These are phyloP conservation scores for Kwoniella europaea DNA, from an alignment of 768 basidiomycete species.

Conservation along the genomic window DNA sequence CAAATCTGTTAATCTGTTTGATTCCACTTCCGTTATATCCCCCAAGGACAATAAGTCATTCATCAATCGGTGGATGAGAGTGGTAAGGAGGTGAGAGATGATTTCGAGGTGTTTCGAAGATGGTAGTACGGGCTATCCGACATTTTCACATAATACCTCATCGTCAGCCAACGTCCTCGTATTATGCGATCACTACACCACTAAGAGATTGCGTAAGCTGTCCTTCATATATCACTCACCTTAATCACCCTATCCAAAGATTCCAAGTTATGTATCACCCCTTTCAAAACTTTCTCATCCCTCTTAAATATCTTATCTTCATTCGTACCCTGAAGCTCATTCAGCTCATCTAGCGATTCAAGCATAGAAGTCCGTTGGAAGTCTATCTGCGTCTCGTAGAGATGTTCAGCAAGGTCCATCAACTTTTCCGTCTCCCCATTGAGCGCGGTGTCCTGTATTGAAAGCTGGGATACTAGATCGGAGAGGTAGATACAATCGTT, in stretches of 20 bases:
- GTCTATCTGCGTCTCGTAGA: slow-evolving; percentile 75
- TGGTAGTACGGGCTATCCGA: slow-evolving; percentile 68
- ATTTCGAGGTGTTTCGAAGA: slow-evolving; percentile 74
- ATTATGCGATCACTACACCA: too few species aligned
- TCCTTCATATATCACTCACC: too few species aligned
- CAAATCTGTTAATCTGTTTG: slow-evolving; percentile 78
- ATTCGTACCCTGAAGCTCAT: slow-evolving; percentile 13
- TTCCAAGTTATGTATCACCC: slow-evolving; percentile 70
- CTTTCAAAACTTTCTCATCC: slow-evolving; percentile 72
- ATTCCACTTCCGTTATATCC: slow-evolving; percentile 88
- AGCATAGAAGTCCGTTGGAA: slow-evolving; percentile 54
- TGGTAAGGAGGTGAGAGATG: slow-evolving; percentile 73
- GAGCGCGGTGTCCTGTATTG: not conserved
- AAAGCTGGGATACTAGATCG: slow-evolving; percentile 58
- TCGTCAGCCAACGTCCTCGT: not conserved
- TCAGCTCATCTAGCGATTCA: slow-evolving; percentile 7
- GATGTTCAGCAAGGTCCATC: slow-evolving; percentile 65
- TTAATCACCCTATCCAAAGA: slow-evolving; percentile 71
- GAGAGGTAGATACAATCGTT: slow-evolving; percentile 78
- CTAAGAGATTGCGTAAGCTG: too few species aligned
- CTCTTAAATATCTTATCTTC: slow-evolving; percentile 65
- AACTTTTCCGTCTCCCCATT: slow-evolving; percentile 60
- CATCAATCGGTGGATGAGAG: slow-evolving; percentile 70
- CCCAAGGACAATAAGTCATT: slow-evolving; percentile 73
- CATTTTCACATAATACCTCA: not conserved